These are phyloP conservation scores for Fragosphaeria purpurea DNA, from an alignment of 2,329 filamentous ascomycete genomes.

Conservation along the genomic window DNA sequence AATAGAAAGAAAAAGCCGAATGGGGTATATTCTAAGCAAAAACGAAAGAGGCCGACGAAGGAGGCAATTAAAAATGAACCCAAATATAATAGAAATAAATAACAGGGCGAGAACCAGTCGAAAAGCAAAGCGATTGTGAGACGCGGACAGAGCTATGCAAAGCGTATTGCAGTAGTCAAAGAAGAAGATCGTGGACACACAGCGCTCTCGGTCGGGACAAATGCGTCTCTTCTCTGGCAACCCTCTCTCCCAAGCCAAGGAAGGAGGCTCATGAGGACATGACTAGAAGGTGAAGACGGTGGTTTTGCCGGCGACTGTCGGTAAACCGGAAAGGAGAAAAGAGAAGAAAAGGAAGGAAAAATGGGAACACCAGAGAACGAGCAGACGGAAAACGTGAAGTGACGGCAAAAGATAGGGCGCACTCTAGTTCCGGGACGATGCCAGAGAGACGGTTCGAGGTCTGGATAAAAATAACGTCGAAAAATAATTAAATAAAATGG, in stretches of 20 bases:
- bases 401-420: neutral
- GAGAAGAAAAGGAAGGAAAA: neutral
- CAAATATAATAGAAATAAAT: neutral
- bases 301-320: constrained; percentile 8
- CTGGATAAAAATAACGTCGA: no score
- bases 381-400: neutral
- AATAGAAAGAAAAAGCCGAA: no score
- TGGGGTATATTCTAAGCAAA: no score
- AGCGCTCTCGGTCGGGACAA: neutral
- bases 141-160: no score
- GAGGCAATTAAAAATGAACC: no score
- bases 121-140: neutral
- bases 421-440: no score
- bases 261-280: constrained; percentile 23
- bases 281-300: constrained; percentile 14
- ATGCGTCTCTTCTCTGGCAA: constrained; percentile 10
- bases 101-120: neutral
- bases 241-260: constrained; percentile 23
- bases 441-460: no score
- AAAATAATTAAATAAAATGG: no score
- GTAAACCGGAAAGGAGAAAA: constrained; percentile 6
- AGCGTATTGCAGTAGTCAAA: neutral
- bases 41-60: no score
- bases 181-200: neutral
- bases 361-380: neutral